Evolutionary conservation across 352 stramenopile genomes (phyloP), one percentile per base, ranked within the genome.

Genomic region (Sclerospora graminicola): DNA sequence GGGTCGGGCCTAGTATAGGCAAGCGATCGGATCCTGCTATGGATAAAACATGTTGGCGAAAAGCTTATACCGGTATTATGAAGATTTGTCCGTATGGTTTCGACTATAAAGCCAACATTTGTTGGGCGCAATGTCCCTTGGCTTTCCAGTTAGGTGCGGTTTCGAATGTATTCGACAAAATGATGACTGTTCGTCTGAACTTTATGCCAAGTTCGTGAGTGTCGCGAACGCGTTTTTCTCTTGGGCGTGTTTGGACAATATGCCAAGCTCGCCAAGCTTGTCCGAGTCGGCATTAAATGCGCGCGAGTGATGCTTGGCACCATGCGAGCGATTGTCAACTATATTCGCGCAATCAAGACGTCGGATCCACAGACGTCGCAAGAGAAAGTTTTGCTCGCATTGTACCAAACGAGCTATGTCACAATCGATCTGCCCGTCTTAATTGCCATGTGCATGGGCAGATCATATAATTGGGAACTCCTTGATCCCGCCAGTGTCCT

Each of bases 81-180:
- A 34, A 60, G 1, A 37, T 30, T 0, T 66, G 57, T 28, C 57
- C 57, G 0, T 38, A 51, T 33, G 57, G 57, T 4, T 66, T 63
- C 21, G 45, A 66, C 26, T 63, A 53, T 23, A 67, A 64, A 5
- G 19, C 57, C 29, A 58, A 57, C 20, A 71, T 52, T 24, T 76
- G 67, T 55, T 80, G n/a, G n/a, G n/a, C n/a, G n/a, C n/a, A n/a
- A n/a, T n/a, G n/a, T n/a, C n/a, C n/a, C n/a, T n/a, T n/a, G 67
- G 67, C 42, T 75, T 70, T 38, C 68, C 68, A 2, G 62, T 78
- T 0, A 38, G 69, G 24, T 81, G 68, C 26, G 65, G 65, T 37
- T 60, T 72, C 51, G 63, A 81, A 29, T 81, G 68, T 33, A 44
- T 75, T n/a, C n/a, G n/a, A n/a, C n/a, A n/a, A n/a, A n/a, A n/a